Evolutionary conservation across 257 asterid species (phyloP).

Genomic region (Ilex aquifolium): DNA sequence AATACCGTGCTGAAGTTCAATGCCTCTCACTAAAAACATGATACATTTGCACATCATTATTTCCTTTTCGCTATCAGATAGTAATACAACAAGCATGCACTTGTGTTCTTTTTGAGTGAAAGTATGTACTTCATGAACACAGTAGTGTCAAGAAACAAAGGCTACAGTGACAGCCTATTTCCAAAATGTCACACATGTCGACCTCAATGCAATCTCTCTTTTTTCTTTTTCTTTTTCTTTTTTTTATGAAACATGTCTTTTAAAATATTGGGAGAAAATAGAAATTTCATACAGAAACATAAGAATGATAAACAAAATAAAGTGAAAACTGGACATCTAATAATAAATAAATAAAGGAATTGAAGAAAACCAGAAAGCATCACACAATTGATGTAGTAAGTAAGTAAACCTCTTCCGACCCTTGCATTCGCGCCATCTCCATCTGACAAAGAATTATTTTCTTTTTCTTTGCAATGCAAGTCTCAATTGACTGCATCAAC

Average conservation of each 20-base stretch:
- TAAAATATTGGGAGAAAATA: background rate
- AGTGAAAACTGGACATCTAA: background rate
- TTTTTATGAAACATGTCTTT: background rate
- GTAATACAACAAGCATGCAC: too few species aligned
- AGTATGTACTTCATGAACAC: too few species aligned
- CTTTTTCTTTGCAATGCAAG: conserved; percentile 91
- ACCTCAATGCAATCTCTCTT: too few species aligned
- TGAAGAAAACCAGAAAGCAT: conserved; percentile 7
- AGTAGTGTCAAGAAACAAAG: too few species aligned
- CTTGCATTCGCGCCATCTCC: conserved; percentile 89
- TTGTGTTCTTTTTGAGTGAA: too few species aligned
- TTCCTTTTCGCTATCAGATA: conserved; percentile 3
- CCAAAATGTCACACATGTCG: too few species aligned
- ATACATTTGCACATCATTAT: background rate
- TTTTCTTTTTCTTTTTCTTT: too few species aligned
- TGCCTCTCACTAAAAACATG: too few species aligned
- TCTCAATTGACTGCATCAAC: conserved; percentile 94
- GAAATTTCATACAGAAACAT: background rate
- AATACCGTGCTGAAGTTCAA: too few species aligned
- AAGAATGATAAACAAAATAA: background rate
- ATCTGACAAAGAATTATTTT: conserved; percentile 73
- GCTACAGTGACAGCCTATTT: too few species aligned
- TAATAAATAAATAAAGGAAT: background rate
- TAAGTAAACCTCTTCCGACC: conserved; percentile 76
- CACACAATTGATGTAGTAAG: conserved; percentile 6